Evolutionary conservation across 129 eudicot genomes (phyloP).

Genomic region (Logfia minima): DNA sequence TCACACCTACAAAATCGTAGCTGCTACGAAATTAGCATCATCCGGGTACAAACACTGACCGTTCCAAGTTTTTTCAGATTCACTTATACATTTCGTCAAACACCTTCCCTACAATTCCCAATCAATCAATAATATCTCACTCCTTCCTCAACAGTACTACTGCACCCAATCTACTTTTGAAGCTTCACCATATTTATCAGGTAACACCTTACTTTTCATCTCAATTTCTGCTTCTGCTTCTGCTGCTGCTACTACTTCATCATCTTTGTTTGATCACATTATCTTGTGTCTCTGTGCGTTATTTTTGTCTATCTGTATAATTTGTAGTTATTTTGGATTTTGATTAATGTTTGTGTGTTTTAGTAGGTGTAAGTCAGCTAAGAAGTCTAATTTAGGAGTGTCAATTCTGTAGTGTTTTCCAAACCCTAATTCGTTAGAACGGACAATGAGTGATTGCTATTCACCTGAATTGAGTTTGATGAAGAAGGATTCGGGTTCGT

Average conservation of each 20-base stretch:
- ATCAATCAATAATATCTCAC: background rate
- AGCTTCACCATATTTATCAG: too few species aligned
- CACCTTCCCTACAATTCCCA: background rate
- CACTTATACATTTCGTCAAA: constrained; percentile 15
- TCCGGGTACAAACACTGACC: background rate
- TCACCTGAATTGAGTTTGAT: constrained; percentile 3
- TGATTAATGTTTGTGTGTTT: background rate
- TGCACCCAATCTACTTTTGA: background rate
- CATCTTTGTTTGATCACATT: background rate
- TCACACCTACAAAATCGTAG: background rate
- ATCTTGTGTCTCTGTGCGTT: background rate
- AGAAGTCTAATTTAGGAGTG: background rate
- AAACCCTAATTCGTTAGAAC: background rate
- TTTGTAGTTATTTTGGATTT: background rate
- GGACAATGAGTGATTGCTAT: constrained; percentile 1
- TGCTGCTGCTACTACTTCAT: background rate
- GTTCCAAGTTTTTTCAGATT: background rate
- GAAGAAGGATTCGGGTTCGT: constrained; percentile 5
- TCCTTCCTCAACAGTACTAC: background rate
- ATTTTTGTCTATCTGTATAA: background rate
- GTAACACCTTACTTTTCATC: background rate
- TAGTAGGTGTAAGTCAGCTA: background rate
- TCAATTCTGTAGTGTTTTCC: background rate
- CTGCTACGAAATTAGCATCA: background rate
- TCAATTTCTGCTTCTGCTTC: constrained; percentile 1